Conservation (phyloP, 495 filamentous ascomycete species). For the Penicillium cinerascens region DNA sequence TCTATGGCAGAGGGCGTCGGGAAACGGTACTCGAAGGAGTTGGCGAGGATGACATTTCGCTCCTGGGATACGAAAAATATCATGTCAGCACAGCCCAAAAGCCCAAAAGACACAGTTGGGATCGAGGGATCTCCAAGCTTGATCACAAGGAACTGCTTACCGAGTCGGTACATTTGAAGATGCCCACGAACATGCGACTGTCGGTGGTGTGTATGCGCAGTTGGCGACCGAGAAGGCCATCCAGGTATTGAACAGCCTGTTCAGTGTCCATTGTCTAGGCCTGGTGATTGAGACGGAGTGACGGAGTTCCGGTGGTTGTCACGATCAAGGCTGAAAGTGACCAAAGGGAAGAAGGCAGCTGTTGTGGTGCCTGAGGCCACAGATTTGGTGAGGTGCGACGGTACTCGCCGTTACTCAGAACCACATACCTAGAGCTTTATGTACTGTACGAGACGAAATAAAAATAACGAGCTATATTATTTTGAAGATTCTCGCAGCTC, state of each 20-base stretch:
- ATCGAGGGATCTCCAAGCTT: background rate
- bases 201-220: slow-evolving; percentile 82
- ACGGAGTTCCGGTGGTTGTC: background rate
- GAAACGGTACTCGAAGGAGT: slow-evolving; percentile 82
- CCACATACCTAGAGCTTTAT: background rate
- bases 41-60: slow-evolving; percentile 79
- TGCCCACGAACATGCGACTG: slow-evolving; percentile 80
- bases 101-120: background rate
- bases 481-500: background rate
- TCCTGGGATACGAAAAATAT: slow-evolving; percentile 43
- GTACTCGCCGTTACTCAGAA: background rate
- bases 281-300: background rate
- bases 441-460: background rate
- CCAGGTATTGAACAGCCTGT: slow-evolving; percentile 42
- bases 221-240: slow-evolving; percentile 45
- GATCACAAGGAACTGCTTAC: slow-evolving; percentile 41
- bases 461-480: background rate
- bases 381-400: background rate
- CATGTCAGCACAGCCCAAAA: background rate
- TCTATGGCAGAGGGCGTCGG: slow-evolving; percentile 52
- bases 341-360: background rate
- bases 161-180: slow-evolving; percentile 91
- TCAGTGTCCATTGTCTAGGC: slow-evolving; percentile 36
- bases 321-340: background rate
- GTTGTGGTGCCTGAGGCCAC: slow-evolving; percentile 9